Percentiles rank a stretch among this genome's conserved stretches.
phyloP scores from a whole-genome alignment of 345 rosid genomes.

The Ceriops zippeliana region DNA sequence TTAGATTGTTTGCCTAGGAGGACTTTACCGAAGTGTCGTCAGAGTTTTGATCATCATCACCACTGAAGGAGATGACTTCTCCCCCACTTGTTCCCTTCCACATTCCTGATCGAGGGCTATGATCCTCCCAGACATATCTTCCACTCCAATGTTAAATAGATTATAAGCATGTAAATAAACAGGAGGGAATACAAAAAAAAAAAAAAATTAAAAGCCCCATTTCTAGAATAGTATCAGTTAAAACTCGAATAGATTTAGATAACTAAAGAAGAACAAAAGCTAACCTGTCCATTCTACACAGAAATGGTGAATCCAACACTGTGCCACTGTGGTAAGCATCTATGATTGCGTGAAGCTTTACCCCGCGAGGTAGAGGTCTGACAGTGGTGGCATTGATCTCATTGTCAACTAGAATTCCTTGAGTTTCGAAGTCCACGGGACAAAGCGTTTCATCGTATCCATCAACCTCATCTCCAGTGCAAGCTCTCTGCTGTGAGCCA shows the following conservation, averaged over 20 bases:
- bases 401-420: conserved; percentile 84
- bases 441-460: conserved; percentile 91
- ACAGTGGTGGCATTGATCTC: conserved; percentile 80
- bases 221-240: background rate
- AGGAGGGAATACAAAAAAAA: background rate
- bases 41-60: conserved; percentile 79
- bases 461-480: conserved; percentile 68
- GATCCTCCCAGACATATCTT: conserved; percentile 74
- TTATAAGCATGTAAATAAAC: background rate
- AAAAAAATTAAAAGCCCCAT: background rate
- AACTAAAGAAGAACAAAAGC: background rate
- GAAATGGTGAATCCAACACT: conserved; percentile 70
- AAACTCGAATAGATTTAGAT: background rate
- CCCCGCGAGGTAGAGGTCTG: conserved; percentile 80
- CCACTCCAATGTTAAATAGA: conserved; percentile 39
- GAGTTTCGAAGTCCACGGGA: conserved; percentile 57
- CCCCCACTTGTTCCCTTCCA: conserved; percentile 97
- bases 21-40: conserved; percentile 70
- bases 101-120: conserved; percentile 64
- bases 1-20: background rate
- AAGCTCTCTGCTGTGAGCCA: conserved; percentile 66
- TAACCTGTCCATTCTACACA: conserved; percentile 85
- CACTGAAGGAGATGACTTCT: conserved; percentile 81
- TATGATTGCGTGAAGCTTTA: conserved; percentile 76
- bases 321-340: conserved; percentile 98